These are phyloP conservation scores for Helianthus annuus DNA, from an alignment of 129 eudicot genomes.

Conservation along the genomic window HanXRQr2.0-SUNRISE NC_035434.2:12509301-12509800, in stretches of 20 bases:
- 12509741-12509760: conserved; percentile 23
- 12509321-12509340: no score
- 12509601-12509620: conserved; percentile 41
- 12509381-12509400: not conserved
- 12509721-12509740: conserved; percentile 28
- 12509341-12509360: conserved; percentile 10
- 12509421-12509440: conserved; percentile 6
- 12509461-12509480: not conserved
- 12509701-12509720: conserved; percentile 18
- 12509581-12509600: conserved; percentile 34
- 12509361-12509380: conserved; percentile 7
- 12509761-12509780: conserved; percentile 29
- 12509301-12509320: no score
- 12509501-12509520: not conserved
- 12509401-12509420: not conserved
- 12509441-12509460: conserved; percentile 16
- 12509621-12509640: conserved; percentile 11
- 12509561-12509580: conserved; percentile 46
- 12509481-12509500: not conserved
- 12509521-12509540: conserved; percentile 11
- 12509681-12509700: conserved; percentile 29
- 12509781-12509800: conserved; percentile 26
- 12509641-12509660: conserved; percentile 5
- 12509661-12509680: conserved; percentile 19
- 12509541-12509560: conserved; percentile 9